Conservation (phyloP, 352 stramenopile genomes). For the Phytophthora meadii region DNA sequence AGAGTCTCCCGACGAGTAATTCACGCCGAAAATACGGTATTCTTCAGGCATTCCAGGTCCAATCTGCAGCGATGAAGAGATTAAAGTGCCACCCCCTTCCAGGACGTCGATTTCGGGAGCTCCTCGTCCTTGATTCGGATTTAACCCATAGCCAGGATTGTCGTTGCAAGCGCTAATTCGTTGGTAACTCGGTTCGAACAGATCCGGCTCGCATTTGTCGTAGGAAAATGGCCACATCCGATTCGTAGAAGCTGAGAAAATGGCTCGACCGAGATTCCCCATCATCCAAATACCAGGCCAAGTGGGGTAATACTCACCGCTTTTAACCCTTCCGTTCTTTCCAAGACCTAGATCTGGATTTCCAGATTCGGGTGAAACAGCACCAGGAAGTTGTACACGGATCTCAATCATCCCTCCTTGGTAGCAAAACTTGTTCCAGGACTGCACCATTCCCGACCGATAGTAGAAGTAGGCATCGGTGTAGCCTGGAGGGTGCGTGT, state of each 20-base stretch:
- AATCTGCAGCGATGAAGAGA: conserved; percentile 93
- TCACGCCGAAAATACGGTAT: conserved; percentile 53
- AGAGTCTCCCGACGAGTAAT: conserved; percentile 30
- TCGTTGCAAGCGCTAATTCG: conserved; percentile 83
- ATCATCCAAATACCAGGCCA: conserved; percentile 95
- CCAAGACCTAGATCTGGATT: conserved; percentile 51
- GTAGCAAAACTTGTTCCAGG: conserved; percentile 96
- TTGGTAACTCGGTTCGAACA: conserved; percentile 49
- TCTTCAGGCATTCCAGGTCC: conserved; percentile 67
- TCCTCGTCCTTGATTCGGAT: conserved; percentile 82
- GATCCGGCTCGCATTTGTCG: conserved; percentile 79
- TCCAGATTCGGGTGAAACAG: conserved; percentile 47
- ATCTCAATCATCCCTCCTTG: conserved; percentile 93
- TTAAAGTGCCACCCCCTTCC: conserved; percentile 80
- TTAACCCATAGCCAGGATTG: conserved; percentile 90
- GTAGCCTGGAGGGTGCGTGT: conserved; percentile 53
- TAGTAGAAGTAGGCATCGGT: conserved; percentile 52
- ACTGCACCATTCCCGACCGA: conserved; percentile 88
- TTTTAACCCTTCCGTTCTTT: conserved; percentile 46
- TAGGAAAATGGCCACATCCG: conserved; percentile 96
- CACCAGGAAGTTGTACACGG: conserved; percentile 87
- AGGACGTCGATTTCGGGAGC: conserved; percentile 96
- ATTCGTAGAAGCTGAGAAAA: conserved; percentile 91
- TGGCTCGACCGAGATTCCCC: conserved; percentile 92
- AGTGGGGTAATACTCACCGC: conserved; percentile 63